Evolutionary conservation across 129 eudicot species (phyloP).

Genomic region (Kitagawia praeruptora): DNA sequence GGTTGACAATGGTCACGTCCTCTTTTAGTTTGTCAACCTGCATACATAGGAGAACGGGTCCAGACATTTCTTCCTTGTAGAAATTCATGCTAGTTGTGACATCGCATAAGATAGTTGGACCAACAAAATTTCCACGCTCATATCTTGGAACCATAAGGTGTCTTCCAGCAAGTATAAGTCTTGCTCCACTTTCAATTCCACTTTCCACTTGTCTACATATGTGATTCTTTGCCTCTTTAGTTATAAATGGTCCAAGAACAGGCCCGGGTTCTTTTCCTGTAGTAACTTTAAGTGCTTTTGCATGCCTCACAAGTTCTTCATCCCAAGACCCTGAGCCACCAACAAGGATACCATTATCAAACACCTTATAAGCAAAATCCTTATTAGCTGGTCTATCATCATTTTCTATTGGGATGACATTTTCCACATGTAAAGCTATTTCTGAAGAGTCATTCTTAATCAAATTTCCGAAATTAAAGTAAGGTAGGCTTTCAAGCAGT

Average conservation of each 20-base stretch:
- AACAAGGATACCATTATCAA: conserved; percentile 28
- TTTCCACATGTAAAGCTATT: neutral
- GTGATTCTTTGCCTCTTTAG: conserved; percentile 42
- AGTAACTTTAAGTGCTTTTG: conserved; percentile 31
- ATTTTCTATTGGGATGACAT: neutral
- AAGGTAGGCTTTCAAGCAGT: neutral
- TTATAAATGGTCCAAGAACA: conserved; percentile 35
- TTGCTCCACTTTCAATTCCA: conserved; percentile 44
- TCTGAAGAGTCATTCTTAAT: neutral
- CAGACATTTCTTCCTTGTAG: conserved; percentile 33
- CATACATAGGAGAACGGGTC: conserved; percentile 35
- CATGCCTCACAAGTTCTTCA: conserved; percentile 28
- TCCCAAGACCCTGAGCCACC: conserved; percentile 32
- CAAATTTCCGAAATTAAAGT: neutral
- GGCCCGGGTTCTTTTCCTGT: conserved; percentile 33
- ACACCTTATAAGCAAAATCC: conserved; percentile 4
- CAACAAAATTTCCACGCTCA: no score
- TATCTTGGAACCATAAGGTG: conserved; percentile 43
- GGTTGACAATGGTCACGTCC: conserved; percentile 26
- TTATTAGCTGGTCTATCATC: conserved; percentile 5
- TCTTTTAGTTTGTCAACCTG: conserved; percentile 34
- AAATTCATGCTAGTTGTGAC: conserved; percentile 32
- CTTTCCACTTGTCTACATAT: conserved; percentile 33
- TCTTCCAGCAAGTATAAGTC: conserved; percentile 51
- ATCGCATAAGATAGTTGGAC: conserved; percentile 32